These are phyloP conservation scores for Colletotrichum lindemuthianum DNA, from an alignment of 2,329 filamentous ascomycete species.

Conservation along the genomic window DNA sequence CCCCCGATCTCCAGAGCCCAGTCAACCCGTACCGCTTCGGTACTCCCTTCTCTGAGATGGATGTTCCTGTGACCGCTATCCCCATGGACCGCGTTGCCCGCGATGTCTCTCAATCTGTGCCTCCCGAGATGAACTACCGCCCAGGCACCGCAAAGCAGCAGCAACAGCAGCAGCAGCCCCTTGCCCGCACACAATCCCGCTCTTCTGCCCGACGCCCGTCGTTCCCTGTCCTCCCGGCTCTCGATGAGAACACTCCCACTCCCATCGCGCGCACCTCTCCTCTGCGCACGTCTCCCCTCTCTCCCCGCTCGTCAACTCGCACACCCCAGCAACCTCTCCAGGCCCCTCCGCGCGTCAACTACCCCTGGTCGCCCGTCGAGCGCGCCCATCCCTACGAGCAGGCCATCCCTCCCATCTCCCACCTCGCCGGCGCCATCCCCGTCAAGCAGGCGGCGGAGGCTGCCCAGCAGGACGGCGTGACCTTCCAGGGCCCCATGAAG, in stretches of 20 bases:
- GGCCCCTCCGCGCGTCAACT: conserved; percentile 64
- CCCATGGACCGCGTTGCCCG: conserved; percentile 78
- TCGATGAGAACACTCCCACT: conserved; percentile 70
- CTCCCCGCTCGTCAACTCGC: conserved; percentile 40
- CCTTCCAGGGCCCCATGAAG: conserved; percentile 89
- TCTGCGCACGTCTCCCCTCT: conserved; percentile 49
- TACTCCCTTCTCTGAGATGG: conserved; percentile 92
- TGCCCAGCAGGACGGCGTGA: conserved; percentile 60
- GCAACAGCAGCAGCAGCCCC: conserved; percentile 43
- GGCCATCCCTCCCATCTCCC: conserved; percentile 49
- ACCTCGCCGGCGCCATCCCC: conserved; percentile 36
- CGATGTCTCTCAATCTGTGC: conserved; percentile 88
- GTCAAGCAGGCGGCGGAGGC: conserved; percentile 41
- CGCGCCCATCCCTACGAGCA: conserved; percentile 56
- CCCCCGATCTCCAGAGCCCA: conserved; percentile 67
- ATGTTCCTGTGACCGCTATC: conserved; percentile 82
- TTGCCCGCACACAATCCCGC: conserved; percentile 62
- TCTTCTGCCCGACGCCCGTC: conserved; percentile 72
- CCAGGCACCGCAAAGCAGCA: conserved; percentile 46
- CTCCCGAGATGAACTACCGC: conserved; percentile 90
- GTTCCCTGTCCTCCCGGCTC: conserved; percentile 73
- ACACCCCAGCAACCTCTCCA: conserved; percentile 52
- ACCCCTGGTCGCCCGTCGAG: conserved; percentile 65
- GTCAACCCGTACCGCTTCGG: conserved; percentile 77
- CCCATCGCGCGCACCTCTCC: conserved; percentile 48